Evolutionary conservation across 768 basidiomycete genomes (phyloP).

Genomic region (Lyophyllum shimeji): DNA sequence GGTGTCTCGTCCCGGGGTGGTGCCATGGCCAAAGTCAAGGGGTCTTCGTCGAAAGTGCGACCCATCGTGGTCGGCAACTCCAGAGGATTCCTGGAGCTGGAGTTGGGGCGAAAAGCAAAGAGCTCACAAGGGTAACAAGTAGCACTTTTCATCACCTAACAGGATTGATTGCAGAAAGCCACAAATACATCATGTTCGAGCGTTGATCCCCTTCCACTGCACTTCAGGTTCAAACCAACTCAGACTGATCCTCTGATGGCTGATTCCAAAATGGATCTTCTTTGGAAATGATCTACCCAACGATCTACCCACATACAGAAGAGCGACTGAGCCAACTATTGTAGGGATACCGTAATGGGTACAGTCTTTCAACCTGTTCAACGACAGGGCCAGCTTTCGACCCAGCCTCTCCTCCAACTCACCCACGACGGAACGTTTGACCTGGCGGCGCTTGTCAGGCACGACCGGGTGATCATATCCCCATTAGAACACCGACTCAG

Average conservation of each 20-base stretch:
- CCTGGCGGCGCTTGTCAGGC: background rate
- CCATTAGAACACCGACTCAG: background rate
- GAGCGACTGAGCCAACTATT: background rate
- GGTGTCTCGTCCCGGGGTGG: constrained; percentile 66
- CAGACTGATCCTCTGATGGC: constrained; percentile 20
- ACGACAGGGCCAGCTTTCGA: background rate
- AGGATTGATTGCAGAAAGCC: constrained; percentile 14
- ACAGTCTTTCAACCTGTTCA: background rate
- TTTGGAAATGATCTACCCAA: background rate
- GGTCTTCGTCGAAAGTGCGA: constrained; percentile 52
- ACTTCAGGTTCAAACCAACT: constrained; percentile 10
- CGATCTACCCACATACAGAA: background rate
- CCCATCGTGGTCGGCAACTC: constrained; percentile 22
- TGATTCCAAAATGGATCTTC: background rate
- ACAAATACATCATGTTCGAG: constrained; percentile 12
- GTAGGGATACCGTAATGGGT: background rate
- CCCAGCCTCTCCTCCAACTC: background rate
- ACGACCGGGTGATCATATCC: background rate
- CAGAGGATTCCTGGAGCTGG: constrained; percentile 11
- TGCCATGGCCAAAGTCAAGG: constrained; percentile 56
- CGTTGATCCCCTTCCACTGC: constrained; percentile 3
- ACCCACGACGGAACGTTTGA: background rate
- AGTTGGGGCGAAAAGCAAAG: constrained; percentile 13
- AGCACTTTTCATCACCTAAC: constrained; percentile 18
- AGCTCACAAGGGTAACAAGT: constrained; percentile 19